A percentile compares a stretch with the other conserved stretches of the same genome.
phyloP scores from a whole-genome alignment of 768 basidiomycete genomes.

The Tricholoma sp. region DNA sequence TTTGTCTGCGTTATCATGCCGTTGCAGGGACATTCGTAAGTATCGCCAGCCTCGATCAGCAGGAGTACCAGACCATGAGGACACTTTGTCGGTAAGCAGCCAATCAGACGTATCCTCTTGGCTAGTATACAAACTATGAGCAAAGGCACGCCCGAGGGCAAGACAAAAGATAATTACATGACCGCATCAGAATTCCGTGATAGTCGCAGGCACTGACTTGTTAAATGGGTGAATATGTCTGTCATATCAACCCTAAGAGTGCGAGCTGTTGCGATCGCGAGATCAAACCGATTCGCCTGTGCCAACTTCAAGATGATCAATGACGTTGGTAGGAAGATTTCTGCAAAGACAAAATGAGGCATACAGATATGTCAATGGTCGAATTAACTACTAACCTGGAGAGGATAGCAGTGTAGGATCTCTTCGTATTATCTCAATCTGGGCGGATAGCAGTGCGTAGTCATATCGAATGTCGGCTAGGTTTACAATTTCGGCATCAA shows the following conservation, averaged over 20 bases:
- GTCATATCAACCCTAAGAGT: slow-evolving; percentile 82
- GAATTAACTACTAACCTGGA: slow-evolving; percentile 47
- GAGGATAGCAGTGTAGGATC: slow-evolving; percentile 59
- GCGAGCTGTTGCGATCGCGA: slow-evolving; percentile 72
- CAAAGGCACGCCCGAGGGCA: slow-evolving; percentile 6
- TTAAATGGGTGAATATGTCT: slow-evolving; percentile 73
- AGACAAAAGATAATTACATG: slow-evolving; percentile 38
- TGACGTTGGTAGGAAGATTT: slow-evolving; percentile 47
- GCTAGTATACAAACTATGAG: slow-evolving; percentile 33
- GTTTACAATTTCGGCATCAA: slow-evolving; percentile 74
- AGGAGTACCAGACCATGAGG: slow-evolving; percentile 79
- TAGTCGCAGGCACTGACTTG: slow-evolving; percentile 73
- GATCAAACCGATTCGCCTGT: slow-evolving; percentile 72
- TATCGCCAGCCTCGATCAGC: slow-evolving; percentile 85
- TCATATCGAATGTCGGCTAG: slow-evolving; percentile 77
- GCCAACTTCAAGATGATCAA: slow-evolving; percentile 75
- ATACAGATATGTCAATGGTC: not conserved
- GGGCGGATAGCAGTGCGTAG: slow-evolving; percentile 70
- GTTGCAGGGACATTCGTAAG: slow-evolving; percentile 71
- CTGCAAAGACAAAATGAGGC: slow-evolving; percentile 23
- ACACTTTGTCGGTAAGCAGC: slow-evolving; percentile 75
- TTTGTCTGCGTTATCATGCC: slow-evolving; percentile 70
- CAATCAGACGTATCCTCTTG: slow-evolving; percentile 72
- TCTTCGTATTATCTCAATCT: slow-evolving; percentile 65
- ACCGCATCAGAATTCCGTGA: slow-evolving; percentile 55